Evolutionary conservation across 176 grass and related monocot species (phyloP), one percentile per base, ranked within the genome.

Genomic region (Aegilops speltoides): DNA sequence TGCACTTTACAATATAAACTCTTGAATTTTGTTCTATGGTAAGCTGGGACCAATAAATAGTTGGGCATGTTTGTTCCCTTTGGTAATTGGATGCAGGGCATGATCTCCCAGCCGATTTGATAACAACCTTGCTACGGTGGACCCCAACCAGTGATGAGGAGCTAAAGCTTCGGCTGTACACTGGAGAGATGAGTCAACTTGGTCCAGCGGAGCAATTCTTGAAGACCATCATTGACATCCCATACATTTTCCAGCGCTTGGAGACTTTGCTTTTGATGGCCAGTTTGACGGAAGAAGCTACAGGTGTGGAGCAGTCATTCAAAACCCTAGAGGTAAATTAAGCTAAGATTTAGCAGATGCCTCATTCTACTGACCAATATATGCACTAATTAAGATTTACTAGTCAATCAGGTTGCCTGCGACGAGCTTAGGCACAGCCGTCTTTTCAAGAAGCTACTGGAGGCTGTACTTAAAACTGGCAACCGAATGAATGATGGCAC

Each of bases 401-500:
- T 77, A 26, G 74, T 56, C 28, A 1, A 56, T 56, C 60, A 97
- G 93, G 48, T 96, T 29, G 96, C 92, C 48, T 96, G 91, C 77
- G 67, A 90, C 31, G 91, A 98, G 79, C 84, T 98, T 52, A 89
- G 89, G 73, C 73, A 77, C 22, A 89, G 50, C 64, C 88, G 90
- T 16, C 82, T 98, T 32, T 98, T 98, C 57, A 90, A 92, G 89
- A 98, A 98, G 79, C 84, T 98, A 7, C 61, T 96, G 77, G 91
- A 98, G 88, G 96, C 93, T 17, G 92, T 95, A 15, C 91, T 98
- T 63, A 98, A 98, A 77, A 92, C 94, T 0, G 96, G 96, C 1
- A 98, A 96, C 88, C 85, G 90, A 16, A 98, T 98, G 88, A 98
- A 98, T 60, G 92, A 90, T 45, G 96, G 93, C 38, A 96, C 96